Base-by-base conservation (phyloP, 768 basidiomycete genomes). In the Crepidotus variabilis region DNA sequence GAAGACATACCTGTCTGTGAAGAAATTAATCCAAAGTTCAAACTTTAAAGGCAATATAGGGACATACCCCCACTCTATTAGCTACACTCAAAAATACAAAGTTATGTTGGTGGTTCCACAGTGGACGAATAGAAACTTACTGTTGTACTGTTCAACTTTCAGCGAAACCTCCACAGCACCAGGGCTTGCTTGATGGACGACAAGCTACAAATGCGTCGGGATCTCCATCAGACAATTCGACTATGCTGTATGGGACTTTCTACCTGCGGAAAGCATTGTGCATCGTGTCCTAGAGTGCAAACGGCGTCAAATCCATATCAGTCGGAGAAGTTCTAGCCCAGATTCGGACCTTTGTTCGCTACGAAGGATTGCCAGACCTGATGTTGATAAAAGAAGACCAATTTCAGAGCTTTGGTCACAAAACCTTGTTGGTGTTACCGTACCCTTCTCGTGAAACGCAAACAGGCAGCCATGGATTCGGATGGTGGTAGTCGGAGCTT, bases 351-450 rank as follows among this genome's bases (percentile, higher is more conserved):
- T 78, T 84, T 79, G 61, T 84, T 88, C 47, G 86, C 82, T 2
- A 92, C 60, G 65, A 93, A 92, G 5, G 87, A 90, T 64, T 83
- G 80, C 91, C 90, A 92, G 52, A 92, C 90, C 90, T 89, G 28
- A 28, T 28, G 3, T 28, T 28, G n/a, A n/a, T 28, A 8, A 28
- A 28, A 28, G 28, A 28, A 28, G 28, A 28, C 28, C 28, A 28
- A 8, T 28, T 28, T 28, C 28, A 28, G 28, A 28, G 28, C 3
- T 28, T 4, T 28, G 28, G 28, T 8, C 8, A n/a, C n/a, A n/a
- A 8, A 8, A 6, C 36, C 20, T 33, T 24, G 50, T 18, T 39
- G 14, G 45, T 7, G 16, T 21, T 10, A 51, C 7, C 22, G 57
- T 76, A 58, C 64, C 84, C 88, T 63, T 81, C 72, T 50, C 78